These are phyloP conservation scores for Gymnopilus dilepis DNA, from an alignment of 768 basidiomycete genomes.

Conservation along the genomic window DNA sequence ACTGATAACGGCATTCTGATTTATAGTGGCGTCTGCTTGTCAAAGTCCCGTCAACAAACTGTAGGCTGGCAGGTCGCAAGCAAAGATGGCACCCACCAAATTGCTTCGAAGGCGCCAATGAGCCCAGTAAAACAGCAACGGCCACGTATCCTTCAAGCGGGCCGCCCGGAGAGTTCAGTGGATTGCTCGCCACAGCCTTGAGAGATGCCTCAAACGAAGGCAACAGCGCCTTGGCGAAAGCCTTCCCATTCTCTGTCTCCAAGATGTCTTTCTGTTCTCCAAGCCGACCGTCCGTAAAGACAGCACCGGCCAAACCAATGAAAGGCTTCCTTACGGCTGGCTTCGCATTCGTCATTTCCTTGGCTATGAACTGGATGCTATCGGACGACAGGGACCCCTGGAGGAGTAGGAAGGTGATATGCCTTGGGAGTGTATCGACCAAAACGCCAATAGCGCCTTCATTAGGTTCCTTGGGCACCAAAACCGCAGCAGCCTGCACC, in stretches of 20 bases:
- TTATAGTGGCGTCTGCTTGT: slow-evolving; percentile 50
- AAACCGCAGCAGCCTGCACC: slow-evolving; percentile 47
- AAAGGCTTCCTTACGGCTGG: slow-evolving; percentile 63
- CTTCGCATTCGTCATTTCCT: slow-evolving; percentile 76
- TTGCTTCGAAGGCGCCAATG: slow-evolving; percentile 51
- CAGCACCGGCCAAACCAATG: slow-evolving; percentile 61
- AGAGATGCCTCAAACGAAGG: slow-evolving; percentile 73
- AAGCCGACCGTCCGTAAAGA: slow-evolving; percentile 50
- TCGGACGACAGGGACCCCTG: slow-evolving; percentile 50
- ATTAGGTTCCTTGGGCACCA: slow-evolving; percentile 77
- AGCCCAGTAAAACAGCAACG: slow-evolving; percentile 68
- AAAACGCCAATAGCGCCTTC: slow-evolving; percentile 67
- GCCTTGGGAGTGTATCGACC: slow-evolving; percentile 56
- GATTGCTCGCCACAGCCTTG: slow-evolving; percentile 67
- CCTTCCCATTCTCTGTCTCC: slow-evolving; percentile 45
- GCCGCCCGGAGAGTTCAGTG: slow-evolving; percentile 61
- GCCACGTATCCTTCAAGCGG: slow-evolving; percentile 89
- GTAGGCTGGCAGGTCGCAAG: neutral
- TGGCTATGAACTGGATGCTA: slow-evolving; percentile 55
- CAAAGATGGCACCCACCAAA: slow-evolving; percentile 50
- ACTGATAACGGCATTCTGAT: slow-evolving; percentile 52
- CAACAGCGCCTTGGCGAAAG: slow-evolving; percentile 59
- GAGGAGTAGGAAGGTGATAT: slow-evolving; percentile 61
- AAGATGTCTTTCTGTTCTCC: slow-evolving; percentile 44
- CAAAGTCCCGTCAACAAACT: no score